These are phyloP conservation scores for Coniochaeta sp. DNA, from an alignment of 2,329 filamentous ascomycete species.

Conservation along the genomic window DNA sequence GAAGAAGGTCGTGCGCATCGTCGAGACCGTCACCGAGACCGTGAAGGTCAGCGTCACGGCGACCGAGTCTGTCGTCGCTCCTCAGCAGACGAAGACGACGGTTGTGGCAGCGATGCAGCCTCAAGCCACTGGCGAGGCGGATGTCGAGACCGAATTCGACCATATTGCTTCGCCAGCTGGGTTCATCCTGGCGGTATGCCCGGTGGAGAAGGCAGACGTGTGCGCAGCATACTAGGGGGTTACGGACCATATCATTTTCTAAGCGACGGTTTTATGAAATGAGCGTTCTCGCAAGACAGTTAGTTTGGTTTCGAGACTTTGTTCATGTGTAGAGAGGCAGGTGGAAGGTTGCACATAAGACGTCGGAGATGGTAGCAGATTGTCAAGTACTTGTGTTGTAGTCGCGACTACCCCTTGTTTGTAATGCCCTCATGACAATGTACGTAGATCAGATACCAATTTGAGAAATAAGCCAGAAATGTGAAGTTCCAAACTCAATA, in stretches of 20 bases:
- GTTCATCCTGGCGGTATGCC: neutral
- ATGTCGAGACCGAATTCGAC: neutral
- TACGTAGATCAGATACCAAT: constrained; percentile 1
- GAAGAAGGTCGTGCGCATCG: constrained; percentile 16
- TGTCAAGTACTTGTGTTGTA: neutral
- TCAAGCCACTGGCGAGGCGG: neutral
- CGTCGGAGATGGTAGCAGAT: neutral
- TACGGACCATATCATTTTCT: neutral
- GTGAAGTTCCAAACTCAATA: too few species aligned
- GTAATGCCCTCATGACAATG: constrained; percentile 1
- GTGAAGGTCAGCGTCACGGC: constrained; percentile 14
- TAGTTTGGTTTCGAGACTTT: neutral
- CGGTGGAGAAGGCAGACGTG: neutral
- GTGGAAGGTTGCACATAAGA: neutral
- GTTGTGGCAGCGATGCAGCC: neutral
- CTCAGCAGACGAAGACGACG: neutral
- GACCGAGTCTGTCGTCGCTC: constrained; percentile 11
- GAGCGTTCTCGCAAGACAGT: neutral
- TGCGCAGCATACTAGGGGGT: neutral
- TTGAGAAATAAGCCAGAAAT: neutral
- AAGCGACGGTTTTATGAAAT: neutral
- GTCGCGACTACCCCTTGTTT: neutral
- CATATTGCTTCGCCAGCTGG: neutral
- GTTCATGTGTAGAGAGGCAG: neutral
- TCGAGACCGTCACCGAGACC: constrained; percentile 19